These are phyloP conservation scores for Pleodorina starrii DNA, from an alignment of 139 green algal species.

Conservation along the genomic window DNA sequence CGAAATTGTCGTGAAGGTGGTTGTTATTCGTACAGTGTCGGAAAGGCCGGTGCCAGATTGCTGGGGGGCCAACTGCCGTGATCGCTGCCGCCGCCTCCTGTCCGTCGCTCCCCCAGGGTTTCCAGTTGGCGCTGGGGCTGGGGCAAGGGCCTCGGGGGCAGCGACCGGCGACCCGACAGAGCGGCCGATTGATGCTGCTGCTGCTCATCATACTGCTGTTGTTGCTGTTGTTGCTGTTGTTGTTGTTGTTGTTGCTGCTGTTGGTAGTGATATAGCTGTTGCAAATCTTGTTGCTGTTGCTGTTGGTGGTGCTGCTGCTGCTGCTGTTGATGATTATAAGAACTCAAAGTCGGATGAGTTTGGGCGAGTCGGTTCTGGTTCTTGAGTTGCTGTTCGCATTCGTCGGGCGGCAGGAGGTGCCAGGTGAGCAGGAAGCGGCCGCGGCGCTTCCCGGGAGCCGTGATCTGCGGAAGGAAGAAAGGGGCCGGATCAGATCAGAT, in stretches of 20 bases:
- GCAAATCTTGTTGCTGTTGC: neutral
- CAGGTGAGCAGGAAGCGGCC: neutral
- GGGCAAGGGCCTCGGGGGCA: neutral
- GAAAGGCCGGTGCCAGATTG: neutral
- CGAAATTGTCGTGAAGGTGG: neutral
- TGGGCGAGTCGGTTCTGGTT: too few relatives aligned
- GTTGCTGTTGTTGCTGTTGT: neutral
- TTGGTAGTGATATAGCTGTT: neutral
- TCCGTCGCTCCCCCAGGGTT: neutral
- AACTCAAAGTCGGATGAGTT: too few relatives aligned
- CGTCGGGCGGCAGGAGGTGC: neutral
- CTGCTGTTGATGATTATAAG: neutral
- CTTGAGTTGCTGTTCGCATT: too few relatives aligned
- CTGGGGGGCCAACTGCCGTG: too few relatives aligned
- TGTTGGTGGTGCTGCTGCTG: too few relatives aligned
- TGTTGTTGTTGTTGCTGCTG: neutral
- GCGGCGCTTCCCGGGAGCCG: neutral
- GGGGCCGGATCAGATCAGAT: neutral
- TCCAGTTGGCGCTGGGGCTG: neutral
- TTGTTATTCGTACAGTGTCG: conserved; percentile 9
- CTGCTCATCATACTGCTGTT: neutral
- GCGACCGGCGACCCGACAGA: neutral
- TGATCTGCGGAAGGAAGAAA: neutral
- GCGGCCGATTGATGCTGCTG: neutral
- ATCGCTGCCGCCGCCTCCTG: neutral